Percentiles rank a stretch among this genome's conserved stretches.
phyloP scores from a whole-genome alignment of 2,329 filamentous ascomycete species.

The Orbilia ellipsospora region DNA sequence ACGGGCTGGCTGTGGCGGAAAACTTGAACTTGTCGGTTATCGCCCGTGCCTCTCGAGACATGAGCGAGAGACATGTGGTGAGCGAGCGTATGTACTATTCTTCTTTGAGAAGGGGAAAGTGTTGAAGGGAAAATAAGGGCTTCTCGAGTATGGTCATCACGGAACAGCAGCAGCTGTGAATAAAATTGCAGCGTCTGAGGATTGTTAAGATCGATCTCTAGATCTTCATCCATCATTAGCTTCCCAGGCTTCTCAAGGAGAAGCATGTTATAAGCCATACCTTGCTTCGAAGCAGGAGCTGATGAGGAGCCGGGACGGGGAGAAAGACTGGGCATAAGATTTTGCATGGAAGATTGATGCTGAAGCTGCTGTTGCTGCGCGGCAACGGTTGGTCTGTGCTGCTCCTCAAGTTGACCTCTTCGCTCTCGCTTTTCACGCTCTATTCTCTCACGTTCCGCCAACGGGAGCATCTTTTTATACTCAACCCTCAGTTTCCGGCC shows the following conservation, averaged over 20 bases:
- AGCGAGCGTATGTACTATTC: conserved; percentile 90
- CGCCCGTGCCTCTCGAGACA: conserved; percentile 85
- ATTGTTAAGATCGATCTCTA: conserved; percentile 89
- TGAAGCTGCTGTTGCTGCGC: conserved; percentile 70
- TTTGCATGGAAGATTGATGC: conserved; percentile 83
- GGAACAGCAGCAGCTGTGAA: conserved; percentile 88
- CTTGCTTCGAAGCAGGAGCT: conserved; percentile 30
- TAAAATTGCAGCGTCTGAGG: conserved; percentile 87
- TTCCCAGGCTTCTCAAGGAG: conserved; percentile 1
- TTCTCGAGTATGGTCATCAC: conserved; percentile 80
- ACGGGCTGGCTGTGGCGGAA: conserved; percentile 64
- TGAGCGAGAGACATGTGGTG: conserved; percentile 95
- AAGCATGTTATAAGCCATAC: conserved; percentile 12
- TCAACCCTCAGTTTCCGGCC: conserved; percentile 94
- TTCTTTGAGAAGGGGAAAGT: conserved; percentile 83
- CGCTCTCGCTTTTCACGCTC: conserved; percentile 97
- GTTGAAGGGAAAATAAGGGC: conserved; percentile 84
- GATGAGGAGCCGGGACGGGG: conserved; percentile 38
- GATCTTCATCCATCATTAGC: conserved; percentile 44
- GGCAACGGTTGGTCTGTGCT: conserved; percentile 78
- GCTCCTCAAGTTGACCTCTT: conserved; percentile 94
- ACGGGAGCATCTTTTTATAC: conserved; percentile 99
- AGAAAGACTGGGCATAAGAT: conserved; percentile 70
- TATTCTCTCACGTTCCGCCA: conserved; percentile 92
- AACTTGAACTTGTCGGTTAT: conserved; percentile 89